phyloP scores from a whole-genome alignment of 352 stramenopile species.

The Globisporangium polare region DNA sequence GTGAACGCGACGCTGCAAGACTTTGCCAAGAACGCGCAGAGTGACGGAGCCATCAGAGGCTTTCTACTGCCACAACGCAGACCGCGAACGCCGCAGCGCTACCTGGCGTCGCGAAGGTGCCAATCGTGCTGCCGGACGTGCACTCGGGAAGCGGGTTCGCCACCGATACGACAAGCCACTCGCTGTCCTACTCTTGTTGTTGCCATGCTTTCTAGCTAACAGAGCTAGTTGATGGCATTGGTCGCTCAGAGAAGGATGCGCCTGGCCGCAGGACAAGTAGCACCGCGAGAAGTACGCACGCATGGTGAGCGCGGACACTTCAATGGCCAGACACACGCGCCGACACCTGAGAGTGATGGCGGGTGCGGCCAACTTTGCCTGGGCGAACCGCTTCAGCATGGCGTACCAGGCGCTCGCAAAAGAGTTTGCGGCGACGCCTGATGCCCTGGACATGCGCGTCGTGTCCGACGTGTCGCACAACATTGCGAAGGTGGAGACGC shows the following conservation, averaged over 20 bases:
- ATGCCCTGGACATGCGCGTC: background rate
- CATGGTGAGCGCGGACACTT: background rate
- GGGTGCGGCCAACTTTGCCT: background rate
- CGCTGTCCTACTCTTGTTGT: background rate
- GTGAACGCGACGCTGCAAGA: slow-evolving; percentile 3
- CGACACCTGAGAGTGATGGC: background rate
- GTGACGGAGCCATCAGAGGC: too few species aligned
- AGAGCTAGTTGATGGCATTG: too few species aligned
- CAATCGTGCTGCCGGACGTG: background rate
- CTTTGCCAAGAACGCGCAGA: too few species aligned
- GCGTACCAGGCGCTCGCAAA: background rate
- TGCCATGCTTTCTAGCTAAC: too few species aligned
- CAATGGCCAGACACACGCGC: background rate
- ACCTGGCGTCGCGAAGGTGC: background rate
- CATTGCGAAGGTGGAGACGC: background rate
- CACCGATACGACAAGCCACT: background rate
- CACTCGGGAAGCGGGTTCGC: background rate
- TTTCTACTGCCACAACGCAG: background rate
- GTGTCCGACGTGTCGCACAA: background rate
- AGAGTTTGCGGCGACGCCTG: background rate
- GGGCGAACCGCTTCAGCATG: background rate
- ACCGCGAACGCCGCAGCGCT: background rate
- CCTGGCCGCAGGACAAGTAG: background rate
- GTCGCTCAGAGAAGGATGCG: background rate
- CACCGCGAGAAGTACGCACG: background rate